phyloP scores from a whole-genome alignment of 371 early-diverging fungal species.

The Umbelopsis sp. region DNA sequence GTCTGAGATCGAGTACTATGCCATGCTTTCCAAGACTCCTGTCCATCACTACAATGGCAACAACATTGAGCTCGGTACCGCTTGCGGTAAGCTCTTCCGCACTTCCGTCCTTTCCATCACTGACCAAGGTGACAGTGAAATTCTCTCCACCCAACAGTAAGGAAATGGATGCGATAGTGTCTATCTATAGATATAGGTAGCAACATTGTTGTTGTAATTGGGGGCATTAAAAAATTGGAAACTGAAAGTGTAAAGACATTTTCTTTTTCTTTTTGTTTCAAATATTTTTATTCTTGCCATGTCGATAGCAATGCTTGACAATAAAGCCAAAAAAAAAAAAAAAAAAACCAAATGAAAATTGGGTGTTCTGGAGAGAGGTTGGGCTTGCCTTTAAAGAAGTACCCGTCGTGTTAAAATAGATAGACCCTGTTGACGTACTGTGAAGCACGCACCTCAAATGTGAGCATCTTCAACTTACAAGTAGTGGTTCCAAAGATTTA shows the following conservation, averaged over 20 bases:
- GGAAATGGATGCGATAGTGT: slow-evolving; percentile 12
- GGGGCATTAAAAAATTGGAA: neutral
- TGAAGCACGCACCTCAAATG: too few relatives aligned
- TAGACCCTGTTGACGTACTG: too few relatives aligned
- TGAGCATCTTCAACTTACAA: too few relatives aligned
- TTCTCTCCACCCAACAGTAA: slow-evolving; percentile 47
- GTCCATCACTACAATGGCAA: slow-evolving; percentile 98
- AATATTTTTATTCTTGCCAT: neutral
- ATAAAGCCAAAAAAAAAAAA: neutral
- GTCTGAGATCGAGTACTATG: slow-evolving; percentile 99
- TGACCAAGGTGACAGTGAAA: slow-evolving; percentile 95
- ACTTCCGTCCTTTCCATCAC: slow-evolving; percentile 90
- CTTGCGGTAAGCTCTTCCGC: slow-evolving; percentile 99
- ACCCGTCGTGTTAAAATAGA: too few relatives aligned
- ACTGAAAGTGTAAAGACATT: slow-evolving; percentile 5
- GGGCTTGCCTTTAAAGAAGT: too few relatives aligned
- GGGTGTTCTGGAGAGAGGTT: too few relatives aligned
- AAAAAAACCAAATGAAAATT: neutral
- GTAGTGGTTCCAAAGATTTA: too few relatives aligned
- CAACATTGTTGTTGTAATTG: slow-evolving; percentile 3
- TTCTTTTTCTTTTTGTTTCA: neutral
- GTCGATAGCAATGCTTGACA: neutral
- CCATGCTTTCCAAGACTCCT: slow-evolving; percentile 99
- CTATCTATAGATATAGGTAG: neutral
- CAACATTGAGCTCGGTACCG: slow-evolving; percentile 99